Percentiles rank a stretch among this genome's conserved stretches.
Conservation (phyloP, 805 yeast genomes). For the Saturnispora mendoncae region DNA sequence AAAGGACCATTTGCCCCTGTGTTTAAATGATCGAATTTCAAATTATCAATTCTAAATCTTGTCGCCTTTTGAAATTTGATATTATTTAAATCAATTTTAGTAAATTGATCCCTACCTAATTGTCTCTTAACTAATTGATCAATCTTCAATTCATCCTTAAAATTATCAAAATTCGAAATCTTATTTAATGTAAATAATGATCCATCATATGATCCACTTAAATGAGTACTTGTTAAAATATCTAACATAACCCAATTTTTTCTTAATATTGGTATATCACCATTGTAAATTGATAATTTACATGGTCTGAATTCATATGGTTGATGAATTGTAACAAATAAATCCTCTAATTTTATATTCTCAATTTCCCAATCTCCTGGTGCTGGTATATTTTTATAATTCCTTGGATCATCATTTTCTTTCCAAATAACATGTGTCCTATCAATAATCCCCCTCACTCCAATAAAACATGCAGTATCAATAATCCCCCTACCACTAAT, state of each 20-base stretch:
- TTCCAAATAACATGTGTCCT: constrained; percentile 81
- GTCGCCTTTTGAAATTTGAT: constrained; percentile 42
- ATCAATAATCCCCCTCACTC: constrained; percentile 88
- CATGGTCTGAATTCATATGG: constrained; percentile 78
- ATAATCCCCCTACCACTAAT: constrained; percentile 82
- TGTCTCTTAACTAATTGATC: constrained; percentile 20
- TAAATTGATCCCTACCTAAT: constrained; percentile 15
- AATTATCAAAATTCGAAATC: constrained; percentile 51
- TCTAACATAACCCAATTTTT: constrained; percentile 94
- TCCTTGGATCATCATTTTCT: constrained; percentile 72
- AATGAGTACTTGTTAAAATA: constrained; percentile 68
- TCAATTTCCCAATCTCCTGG: constrained; percentile 95
- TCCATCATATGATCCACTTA: constrained; percentile 89
- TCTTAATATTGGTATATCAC: constrained; percentile 70
- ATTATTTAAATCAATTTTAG: constrained; percentile 13
- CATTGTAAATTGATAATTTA: constrained; percentile 77
- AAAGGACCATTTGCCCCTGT: constrained; percentile 89
- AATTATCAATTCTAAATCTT: constrained; percentile 73
- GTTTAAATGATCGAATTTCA: constrained; percentile 82
- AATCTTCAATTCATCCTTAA: constrained; percentile 26
- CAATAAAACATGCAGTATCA: constrained; percentile 69
- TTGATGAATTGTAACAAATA: constrained; percentile 70
- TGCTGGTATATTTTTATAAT: constrained; percentile 59
- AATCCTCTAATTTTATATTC: constrained; percentile 74
- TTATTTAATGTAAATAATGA: constrained; percentile 88